phyloP scores from a whole-genome alignment of 306 rosid genomes.

The Trichosanthes cucumerina region DNA sequence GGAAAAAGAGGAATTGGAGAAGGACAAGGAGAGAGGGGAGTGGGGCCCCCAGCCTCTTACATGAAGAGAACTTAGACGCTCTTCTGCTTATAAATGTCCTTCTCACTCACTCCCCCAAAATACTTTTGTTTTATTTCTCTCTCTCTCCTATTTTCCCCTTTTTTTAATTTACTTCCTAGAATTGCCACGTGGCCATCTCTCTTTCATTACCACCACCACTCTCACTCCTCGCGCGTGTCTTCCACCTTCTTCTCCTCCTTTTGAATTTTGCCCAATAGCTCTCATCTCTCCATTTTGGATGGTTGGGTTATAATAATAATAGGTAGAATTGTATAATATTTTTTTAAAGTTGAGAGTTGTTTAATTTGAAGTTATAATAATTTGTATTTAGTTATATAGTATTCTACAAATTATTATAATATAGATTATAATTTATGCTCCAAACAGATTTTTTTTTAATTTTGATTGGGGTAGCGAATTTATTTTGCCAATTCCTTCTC shows the following conservation, averaged over 20 bases:
- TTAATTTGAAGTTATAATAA: no score
- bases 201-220: background rate
- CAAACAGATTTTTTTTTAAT: no score
- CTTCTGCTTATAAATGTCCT: conserved; percentile 19
- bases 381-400: no score
- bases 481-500: no score
- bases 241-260: background rate
- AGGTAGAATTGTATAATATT: no score
- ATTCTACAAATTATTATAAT: no score
- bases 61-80: conserved; percentile 99
- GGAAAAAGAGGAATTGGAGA: background rate
- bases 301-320: no score
- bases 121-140: conserved; percentile 24
- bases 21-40: background rate
- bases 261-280: background rate
- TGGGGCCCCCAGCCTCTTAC: conserved; percentile 53
- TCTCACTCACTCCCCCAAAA: conserved; percentile 4
- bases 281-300: background rate
- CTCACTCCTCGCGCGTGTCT: background rate
- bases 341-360: no score
- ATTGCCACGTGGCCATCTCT: background rate
- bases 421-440: no score
- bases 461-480: no score
- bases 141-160: background rate
- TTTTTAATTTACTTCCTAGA: background rate